Evolutionary conservation across 1,139 yeast species (phyloP), one percentile per base, ranked within the genome.

Genomic region (Candida sojae): DNA sequence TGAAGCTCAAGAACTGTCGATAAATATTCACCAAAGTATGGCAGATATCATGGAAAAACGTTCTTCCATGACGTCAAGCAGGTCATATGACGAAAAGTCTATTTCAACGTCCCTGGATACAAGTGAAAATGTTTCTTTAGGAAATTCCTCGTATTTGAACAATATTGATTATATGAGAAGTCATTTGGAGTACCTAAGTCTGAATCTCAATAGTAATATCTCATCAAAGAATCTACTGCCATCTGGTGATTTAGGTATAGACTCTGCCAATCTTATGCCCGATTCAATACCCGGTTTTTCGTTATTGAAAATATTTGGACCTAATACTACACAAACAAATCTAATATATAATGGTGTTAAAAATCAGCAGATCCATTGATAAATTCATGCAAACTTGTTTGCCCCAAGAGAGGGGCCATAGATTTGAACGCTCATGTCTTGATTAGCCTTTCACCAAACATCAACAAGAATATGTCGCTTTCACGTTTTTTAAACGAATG

Each of bases 401-500:
- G 36, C 29, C 29, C 40, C 5, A 12, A 41, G 11, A 23, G 33
- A 5, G 23, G 25, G 9, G 42, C 33, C 12, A 32, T 48, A 30
- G 39, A 37, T 9, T 45, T 58, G 2, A 59, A 58, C 3, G 53
- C 57, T 3, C 50, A 51, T 11, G 68, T 61, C 8, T 48, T 68
- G 5, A 45, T 70, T 25, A 61, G 70, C 31, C 43, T 69, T 13
- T 62, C 68, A 9, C 64, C 71, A 2, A 66, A 66, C 40, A 47
- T 59, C 40, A 39, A 51, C n/a, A 57, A 58, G 13, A 51, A 51
- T 30, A 52, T 57, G 26, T 57, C 65, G 7, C 51, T 63, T 10
- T 59, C 66, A 2, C 58, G 70, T 25, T 61, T 70, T 35, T 53
- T 70, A 23, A 70, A 68, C 53, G 73, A 69, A 53, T 70, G 75